Conservation (phyloP, 202 grass and related monocot species). For the Alloteropsis angusta region DNA sequence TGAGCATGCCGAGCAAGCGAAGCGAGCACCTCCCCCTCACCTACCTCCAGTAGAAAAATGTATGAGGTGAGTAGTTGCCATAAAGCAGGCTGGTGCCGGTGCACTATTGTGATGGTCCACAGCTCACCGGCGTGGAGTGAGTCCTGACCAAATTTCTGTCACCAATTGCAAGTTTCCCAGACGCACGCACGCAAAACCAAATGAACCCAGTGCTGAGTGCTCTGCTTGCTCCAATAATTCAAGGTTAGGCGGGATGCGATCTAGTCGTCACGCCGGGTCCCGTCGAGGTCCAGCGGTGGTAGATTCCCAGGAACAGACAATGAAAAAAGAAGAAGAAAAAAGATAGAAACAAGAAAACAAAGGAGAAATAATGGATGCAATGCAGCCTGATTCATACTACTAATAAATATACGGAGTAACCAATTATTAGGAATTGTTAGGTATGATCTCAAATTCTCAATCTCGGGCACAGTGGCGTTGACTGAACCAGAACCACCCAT, state of each 20-base stretch:
- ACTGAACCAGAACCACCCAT: not conserved
- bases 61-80: not conserved
- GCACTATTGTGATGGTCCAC: not conserved
- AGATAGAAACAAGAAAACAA: not conserved
- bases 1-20: not conserved
- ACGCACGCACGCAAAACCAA: not conserved
- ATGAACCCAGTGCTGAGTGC: not conserved
- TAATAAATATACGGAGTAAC: too few species aligned
- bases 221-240: not conserved
- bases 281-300: not conserved
- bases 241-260: conserved; percentile 26
- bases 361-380: not conserved
- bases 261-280: not conserved
- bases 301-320: conserved; percentile 22
- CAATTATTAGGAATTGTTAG: conserved; percentile 20
- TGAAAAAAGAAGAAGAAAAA: not conserved
- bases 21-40: too few species aligned
- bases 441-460: conserved; percentile 8
- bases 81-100: not conserved
- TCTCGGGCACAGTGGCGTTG: not conserved
- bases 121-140: not conserved
- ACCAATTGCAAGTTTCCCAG: not conserved
- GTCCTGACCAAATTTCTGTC: not conserved
- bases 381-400: not conserved
- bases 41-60: not conserved